Evolutionary conservation across 2,329 filamentous ascomycete genomes (phyloP).

Genomic region (Sporothrix luriei): DNA sequence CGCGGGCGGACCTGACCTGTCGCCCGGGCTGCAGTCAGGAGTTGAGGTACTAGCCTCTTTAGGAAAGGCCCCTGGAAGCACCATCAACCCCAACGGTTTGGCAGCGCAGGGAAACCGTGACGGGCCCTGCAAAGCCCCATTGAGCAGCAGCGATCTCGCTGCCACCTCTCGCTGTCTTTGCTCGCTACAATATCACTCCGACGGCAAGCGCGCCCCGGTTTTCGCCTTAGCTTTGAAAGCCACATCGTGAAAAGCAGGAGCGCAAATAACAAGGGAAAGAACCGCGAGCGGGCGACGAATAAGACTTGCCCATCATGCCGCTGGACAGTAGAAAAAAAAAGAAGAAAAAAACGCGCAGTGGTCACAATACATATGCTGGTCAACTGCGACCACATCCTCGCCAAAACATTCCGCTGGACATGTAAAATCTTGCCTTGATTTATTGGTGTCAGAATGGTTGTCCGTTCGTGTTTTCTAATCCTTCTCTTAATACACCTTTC

Average conservation of each 20-base stretch:
- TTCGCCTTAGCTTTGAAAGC: conserved; percentile 14
- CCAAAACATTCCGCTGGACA: not conserved
- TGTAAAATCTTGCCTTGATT: not conserved
- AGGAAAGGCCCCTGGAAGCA: conserved; percentile 17
- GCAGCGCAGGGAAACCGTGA: conserved; percentile 2
- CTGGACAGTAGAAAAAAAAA: not conserved
- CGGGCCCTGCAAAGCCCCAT: not conserved
- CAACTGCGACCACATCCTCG: not conserved
- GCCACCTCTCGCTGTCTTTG: conserved; percentile 18
- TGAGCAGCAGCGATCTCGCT: conserved; percentile 29
- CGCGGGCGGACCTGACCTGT: conserved; percentile 15
- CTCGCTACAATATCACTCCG: conserved; percentile 33
- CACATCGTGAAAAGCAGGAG: conserved; percentile 24
- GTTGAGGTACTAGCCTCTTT: conserved; percentile 27
- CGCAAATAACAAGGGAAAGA: conserved; percentile 6
- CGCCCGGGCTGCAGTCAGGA: conserved; percentile 9
- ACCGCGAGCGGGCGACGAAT: conserved; percentile 16
- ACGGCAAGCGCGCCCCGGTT: conserved; percentile 29
- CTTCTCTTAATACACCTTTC: not conserved
- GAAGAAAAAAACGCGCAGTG: not conserved
- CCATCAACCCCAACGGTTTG: conserved; percentile 31
- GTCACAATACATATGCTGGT: not conserved
- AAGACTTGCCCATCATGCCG: conserved; percentile 8
- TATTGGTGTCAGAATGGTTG: not conserved
- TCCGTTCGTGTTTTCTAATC: not conserved